phyloP scores from a whole-genome alignment of 1,284 basidiomycete species.

The Irpex sp. region DNA sequence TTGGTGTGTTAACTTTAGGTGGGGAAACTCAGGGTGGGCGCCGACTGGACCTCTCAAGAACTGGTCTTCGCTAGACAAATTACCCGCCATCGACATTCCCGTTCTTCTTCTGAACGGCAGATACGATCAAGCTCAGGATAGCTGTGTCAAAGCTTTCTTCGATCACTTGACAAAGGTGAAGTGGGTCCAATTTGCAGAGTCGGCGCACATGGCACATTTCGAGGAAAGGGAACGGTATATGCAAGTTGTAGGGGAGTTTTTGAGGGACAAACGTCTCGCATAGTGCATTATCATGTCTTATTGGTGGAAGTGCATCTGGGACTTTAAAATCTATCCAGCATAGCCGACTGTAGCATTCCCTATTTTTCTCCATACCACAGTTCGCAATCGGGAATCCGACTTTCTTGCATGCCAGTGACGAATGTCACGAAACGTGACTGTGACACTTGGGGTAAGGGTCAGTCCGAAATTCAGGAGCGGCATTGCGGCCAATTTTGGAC shows the following conservation, averaged over 20 bases:
- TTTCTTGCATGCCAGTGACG: too few relatives aligned
- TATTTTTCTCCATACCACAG: too few relatives aligned
- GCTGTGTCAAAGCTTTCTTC: conserved; percentile 20
- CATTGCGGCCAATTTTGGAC: too few relatives aligned
- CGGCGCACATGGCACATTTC: conserved; percentile 25
- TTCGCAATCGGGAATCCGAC: too few relatives aligned
- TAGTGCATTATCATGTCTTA: too few relatives aligned
- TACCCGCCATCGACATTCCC: conserved; percentile 22
- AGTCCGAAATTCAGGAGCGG: too few relatives aligned
- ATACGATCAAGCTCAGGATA: conserved; percentile 23
- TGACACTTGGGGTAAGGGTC: too few relatives aligned
- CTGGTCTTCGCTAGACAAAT: conserved; percentile 24
- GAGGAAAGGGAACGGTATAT: conserved; percentile 23
- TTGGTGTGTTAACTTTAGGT: neutral
- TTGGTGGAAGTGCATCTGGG: too few relatives aligned
- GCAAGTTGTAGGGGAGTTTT: conserved; percentile 15
- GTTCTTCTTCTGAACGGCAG: conserved; percentile 26
- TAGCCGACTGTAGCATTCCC: too few relatives aligned
- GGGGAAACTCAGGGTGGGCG: neutral
- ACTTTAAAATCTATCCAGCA: too few relatives aligned
- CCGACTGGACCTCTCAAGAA: neutral
- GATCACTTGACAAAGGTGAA: conserved; percentile 19
- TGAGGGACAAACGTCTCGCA: neutral
- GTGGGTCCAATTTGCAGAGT: conserved; percentile 21
- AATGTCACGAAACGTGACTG: too few relatives aligned